Evolutionary conservation across 2,329 filamentous ascomycete genomes (phyloP).

Genomic region (Camillea tinctor): DNA sequence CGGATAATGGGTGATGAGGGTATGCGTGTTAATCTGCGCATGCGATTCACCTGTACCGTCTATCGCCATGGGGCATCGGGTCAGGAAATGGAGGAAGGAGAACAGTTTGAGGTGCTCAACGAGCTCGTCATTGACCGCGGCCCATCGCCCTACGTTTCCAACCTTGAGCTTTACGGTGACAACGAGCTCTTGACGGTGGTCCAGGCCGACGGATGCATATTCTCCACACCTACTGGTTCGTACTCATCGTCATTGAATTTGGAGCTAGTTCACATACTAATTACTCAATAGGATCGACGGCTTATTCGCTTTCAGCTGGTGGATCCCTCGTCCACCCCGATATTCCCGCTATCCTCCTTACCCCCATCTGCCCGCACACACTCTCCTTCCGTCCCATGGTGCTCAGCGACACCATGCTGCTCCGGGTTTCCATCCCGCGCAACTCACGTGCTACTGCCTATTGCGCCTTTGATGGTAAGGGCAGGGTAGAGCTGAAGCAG

Average conservation of each 20-base stretch:
- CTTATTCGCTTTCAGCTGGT: slow-evolving; percentile 93
- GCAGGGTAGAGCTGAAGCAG: slow-evolving; percentile 85
- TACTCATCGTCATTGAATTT: background rate
- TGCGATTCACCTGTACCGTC: slow-evolving; percentile 98
- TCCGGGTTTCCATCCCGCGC: slow-evolving; percentile 82
- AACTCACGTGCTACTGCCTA: slow-evolving; percentile 90
- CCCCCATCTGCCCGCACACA: slow-evolving; percentile 95
- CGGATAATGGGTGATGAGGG: slow-evolving; percentile 90
- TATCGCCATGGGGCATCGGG: slow-evolving; percentile 67
- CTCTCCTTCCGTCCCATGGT: slow-evolving; percentile 98
- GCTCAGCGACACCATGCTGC: slow-evolving; percentile 87
- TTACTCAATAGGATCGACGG: slow-evolving; percentile 64
- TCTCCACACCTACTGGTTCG: slow-evolving; percentile 86
- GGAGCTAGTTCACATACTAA: slow-evolving; percentile 3
- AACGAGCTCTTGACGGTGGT: slow-evolving; percentile 93
- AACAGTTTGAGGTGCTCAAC: slow-evolving; percentile 97
- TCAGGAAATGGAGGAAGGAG: slow-evolving; percentile 76
- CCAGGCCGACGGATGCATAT: slow-evolving; percentile 96
- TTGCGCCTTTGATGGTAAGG: slow-evolving; percentile 97
- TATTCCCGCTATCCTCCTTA: slow-evolving; percentile 93
- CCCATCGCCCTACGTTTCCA: slow-evolving; percentile 94
- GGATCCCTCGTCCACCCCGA: slow-evolving; percentile 95
- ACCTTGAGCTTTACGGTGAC: slow-evolving; percentile 93
- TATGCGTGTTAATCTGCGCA: slow-evolving; percentile 96
- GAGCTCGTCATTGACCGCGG: slow-evolving; percentile 98